Base-by-base conservation (phyloP, 208 protist species). In the Trichomonas vaginalis region DNA sequence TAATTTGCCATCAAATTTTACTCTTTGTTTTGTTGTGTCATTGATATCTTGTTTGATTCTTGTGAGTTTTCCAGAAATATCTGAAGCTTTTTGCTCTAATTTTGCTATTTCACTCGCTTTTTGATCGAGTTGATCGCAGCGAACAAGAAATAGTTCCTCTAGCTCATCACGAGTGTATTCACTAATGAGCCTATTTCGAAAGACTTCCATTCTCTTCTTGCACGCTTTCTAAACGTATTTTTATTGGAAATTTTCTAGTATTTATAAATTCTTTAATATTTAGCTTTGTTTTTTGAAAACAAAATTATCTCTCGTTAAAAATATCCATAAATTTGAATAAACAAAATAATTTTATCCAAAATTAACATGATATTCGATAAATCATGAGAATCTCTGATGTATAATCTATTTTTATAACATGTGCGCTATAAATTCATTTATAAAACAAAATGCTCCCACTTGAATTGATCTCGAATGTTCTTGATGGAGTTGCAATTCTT, bases 1-100 rank as follows among this genome's bases (percentile, higher is more conserved):
- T 4, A 48, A 32, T 51, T 23, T 51, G 48, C 86, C 86, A 47
- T 92, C 86, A 47, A 92, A 92, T n/a, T 45, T n/a, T 39, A 92
- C 86, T 92, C 17, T 42, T n/a, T 56, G 45, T 51, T 40, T 92
- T 51, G 86, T 51, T 35, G 17, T 23, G 46, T 92, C 86, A n/a
- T 92, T 45, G n/a, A 92, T 51, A 92, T 92, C 86, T 92, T 92
- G 86, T n/a, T 92, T 35, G 6, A 92, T 35, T 51, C 86, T 48
- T 3, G 15, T 45, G 1, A 92, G n/a, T 51, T 40, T 92, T 51
- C 45, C 45, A 17, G 42, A 42, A 39, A 51, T 51, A 51, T 56
- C 42, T 92, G 15, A 45, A 39, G 86, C 40, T 92, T 92, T 42
- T 17, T 92, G 42, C 39, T 92, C 86, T 35, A 92, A 45, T 39